A percentile compares a stretch with the other conserved stretches of the same genome.
Conservation (phyloP, 2,329 filamentous ascomycete genomes). For the Ophiostoma ips region DNA sequence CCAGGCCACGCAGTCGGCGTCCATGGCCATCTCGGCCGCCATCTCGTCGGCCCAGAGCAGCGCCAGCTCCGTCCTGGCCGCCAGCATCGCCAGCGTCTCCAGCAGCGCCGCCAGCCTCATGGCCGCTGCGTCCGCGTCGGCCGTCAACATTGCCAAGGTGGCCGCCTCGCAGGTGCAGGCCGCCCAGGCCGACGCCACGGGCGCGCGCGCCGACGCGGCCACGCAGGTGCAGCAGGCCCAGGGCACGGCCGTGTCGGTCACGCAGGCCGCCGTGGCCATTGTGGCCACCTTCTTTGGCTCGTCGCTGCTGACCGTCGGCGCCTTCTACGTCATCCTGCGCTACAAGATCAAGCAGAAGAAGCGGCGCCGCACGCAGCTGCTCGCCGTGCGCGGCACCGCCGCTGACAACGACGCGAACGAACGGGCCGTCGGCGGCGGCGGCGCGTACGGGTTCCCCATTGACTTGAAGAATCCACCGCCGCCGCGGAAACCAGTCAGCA, state of each 20-base stretch:
- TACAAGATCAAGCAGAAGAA: slow-evolving; percentile 15
- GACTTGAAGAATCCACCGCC: slow-evolving; percentile 16
- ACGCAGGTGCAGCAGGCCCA: slow-evolving; percentile 22
- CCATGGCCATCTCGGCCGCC: slow-evolving; percentile 16
- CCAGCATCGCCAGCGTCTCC: slow-evolving; percentile 18
- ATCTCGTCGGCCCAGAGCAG: slow-evolving; percentile 15
- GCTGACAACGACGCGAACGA: not conserved
- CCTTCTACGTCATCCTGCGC: slow-evolving; percentile 24
- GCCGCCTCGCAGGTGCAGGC: slow-evolving; percentile 18
- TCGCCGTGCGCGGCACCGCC: slow-evolving; percentile 3
- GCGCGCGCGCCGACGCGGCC: slow-evolving; percentile 20
- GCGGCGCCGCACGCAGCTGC: slow-evolving; percentile 12
- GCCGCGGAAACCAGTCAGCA: not conserved
- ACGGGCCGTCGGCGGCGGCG: not conserved
- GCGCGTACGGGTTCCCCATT: slow-evolving; percentile 13
- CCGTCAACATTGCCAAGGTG: slow-evolving; percentile 12
- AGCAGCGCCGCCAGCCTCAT: slow-evolving; percentile 18
- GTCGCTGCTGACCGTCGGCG: slow-evolving; percentile 25
- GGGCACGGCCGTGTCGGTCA: slow-evolving; percentile 26
- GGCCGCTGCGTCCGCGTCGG: slow-evolving; percentile 8
- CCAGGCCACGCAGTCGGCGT: slow-evolving; percentile 18
- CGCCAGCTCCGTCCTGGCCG: slow-evolving; percentile 16
- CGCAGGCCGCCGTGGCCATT: slow-evolving; percentile 28
- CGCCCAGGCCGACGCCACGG: slow-evolving; percentile 21
- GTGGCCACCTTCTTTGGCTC: slow-evolving; percentile 29